A percentile compares a stretch with the other conserved stretches of the same genome.
Conservation (phyloP, 164 flowering plant genomes). For the Umbilicus rupestris region DNA sequence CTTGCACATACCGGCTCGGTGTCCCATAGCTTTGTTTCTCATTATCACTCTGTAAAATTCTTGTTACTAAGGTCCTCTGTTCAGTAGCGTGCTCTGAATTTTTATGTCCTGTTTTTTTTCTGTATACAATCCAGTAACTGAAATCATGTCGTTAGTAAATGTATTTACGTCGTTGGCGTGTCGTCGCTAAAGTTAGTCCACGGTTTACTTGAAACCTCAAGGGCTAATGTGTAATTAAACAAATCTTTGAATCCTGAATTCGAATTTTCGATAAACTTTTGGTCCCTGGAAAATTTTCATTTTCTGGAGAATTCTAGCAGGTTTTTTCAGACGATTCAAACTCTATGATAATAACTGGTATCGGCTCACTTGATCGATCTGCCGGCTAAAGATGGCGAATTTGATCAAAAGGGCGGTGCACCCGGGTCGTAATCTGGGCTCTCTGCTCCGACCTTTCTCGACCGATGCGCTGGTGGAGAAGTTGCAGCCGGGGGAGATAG, state of each 20-base stretch:
- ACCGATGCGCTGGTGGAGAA: slow-evolving; percentile 40
- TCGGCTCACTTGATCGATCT: background rate
- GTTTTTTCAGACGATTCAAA: background rate
- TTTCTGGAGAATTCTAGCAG: background rate
- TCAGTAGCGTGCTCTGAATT: background rate
- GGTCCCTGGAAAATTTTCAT: background rate
- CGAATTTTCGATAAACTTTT: background rate
- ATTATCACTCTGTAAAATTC: background rate
- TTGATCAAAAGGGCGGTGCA: slow-evolving; percentile 23
- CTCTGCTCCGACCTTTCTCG: slow-evolving; percentile 31
- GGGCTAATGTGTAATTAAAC: background rate
- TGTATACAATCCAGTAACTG: too few species aligned
- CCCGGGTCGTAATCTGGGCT: slow-evolving; percentile 11
- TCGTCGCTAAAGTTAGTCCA: too few species aligned
- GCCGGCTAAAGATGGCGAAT: slow-evolving; percentile 24
- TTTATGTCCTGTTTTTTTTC: background rate
- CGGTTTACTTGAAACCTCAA: background rate
- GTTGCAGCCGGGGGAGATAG: slow-evolving; percentile 53
- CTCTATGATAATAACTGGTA: too few species aligned
- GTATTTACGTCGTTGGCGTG: too few species aligned
- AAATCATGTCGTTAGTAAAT: too few species aligned
- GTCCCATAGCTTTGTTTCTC: background rate
- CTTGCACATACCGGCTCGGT: background rate
- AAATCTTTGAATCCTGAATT: background rate
- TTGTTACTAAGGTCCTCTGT: background rate